Base-by-base conservation (phyloP, 805 yeast genomes). In the Hanseniaspora thailandica region DNA sequence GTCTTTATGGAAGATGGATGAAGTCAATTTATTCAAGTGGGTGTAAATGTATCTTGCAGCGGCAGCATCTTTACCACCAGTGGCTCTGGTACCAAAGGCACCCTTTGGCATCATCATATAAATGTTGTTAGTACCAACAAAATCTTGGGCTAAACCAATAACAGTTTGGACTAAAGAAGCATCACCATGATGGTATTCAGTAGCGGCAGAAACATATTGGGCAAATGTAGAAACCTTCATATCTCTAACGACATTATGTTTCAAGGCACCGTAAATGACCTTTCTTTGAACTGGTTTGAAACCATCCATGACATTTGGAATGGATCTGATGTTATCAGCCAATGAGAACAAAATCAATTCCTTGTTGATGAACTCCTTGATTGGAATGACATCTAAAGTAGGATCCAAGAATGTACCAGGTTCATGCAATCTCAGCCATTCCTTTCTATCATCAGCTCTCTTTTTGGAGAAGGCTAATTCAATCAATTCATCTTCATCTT, bases 11-110 rank as follows among this genome's bases (percentile, higher is more conserved):
- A 90, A 88, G 6, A 90, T 76, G 53, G 72, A 78, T 55, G 84
- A 73, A 0, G 97, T 85, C 47, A 93, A 73, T 33, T 82, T 80
- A 52, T 78, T 79, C 58, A 93, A 70, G 62, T 86, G 88, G 0
- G 98, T 93, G 67, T 77, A 86, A 66, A 93, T 89, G 72, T 93
- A 93, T 77, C 98, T 89, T 45, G 96, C 82, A 26, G 97, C 97
- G n/a, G 97, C 85, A 15, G 89, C 93, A 72, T 93, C 98, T 66
- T 93, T 93, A 72, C 98, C 98, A 68, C 98, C 98, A 25, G 86
- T 76, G 25, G 93, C 89, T 69, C 98, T 80, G 1, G 96, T 82
- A 76, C 98, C 98, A 65, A 93, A 93, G 33, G 87, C 82, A 74
- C 98, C 98, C 65, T 84, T 85, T 45, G 98, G 98, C 64, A 80